Evolutionary conservation across 2,329 filamentous ascomycete species (phyloP).

Genomic region (Hypoxylon sp.): DNA sequence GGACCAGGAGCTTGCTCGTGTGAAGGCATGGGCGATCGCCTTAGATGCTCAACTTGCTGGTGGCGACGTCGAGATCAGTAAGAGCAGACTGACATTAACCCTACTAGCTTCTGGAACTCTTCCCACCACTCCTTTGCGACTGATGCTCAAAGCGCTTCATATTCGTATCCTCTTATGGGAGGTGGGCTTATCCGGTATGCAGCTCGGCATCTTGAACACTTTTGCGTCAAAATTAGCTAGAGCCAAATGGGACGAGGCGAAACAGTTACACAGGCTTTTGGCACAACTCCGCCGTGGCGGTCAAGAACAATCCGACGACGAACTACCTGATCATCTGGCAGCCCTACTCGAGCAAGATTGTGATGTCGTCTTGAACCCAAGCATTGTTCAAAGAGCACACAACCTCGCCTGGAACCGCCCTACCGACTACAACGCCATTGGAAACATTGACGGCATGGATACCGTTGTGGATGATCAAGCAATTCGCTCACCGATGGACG

Average conservation of each 20-base stretch:
- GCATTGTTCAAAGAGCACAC: conserved; percentile 83
- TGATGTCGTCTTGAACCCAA: conserved; percentile 80
- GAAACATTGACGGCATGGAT: conserved; percentile 77
- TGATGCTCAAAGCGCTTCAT: conserved; percentile 93
- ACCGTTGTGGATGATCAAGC: conserved; percentile 84
- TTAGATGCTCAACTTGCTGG: conserved; percentile 92
- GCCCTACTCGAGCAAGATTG: conserved; percentile 80
- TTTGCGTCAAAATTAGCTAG: conserved; percentile 78
- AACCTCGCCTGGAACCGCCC: conserved; percentile 89
- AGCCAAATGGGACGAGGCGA: conserved; percentile 83
- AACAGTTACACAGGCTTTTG: conserved; percentile 65
- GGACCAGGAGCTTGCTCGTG: conserved; percentile 84
- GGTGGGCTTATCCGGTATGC: conserved; percentile 69
- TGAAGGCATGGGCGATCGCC: conserved; percentile 93
- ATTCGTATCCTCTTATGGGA: conserved; percentile 90
- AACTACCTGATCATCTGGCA: conserved; percentile 79
- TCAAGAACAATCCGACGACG: conserved; percentile 64
- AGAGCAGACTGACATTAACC: conserved; percentile 83
- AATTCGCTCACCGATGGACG: conserved; percentile 87
- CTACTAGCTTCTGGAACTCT: conserved; percentile 88
- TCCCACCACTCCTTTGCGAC: conserved; percentile 79
- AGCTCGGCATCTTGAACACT: conserved; percentile 70
- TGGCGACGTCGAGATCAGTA: conserved; percentile 88
- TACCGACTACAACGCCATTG: conserved; percentile 71
- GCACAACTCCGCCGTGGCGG: conserved; percentile 53